Percentiles rank a stretch among this genome's conserved stretches.
Conservation (phyloP, 2,329 filamentous ascomycete species). For the Elsinoe australis region DNA sequence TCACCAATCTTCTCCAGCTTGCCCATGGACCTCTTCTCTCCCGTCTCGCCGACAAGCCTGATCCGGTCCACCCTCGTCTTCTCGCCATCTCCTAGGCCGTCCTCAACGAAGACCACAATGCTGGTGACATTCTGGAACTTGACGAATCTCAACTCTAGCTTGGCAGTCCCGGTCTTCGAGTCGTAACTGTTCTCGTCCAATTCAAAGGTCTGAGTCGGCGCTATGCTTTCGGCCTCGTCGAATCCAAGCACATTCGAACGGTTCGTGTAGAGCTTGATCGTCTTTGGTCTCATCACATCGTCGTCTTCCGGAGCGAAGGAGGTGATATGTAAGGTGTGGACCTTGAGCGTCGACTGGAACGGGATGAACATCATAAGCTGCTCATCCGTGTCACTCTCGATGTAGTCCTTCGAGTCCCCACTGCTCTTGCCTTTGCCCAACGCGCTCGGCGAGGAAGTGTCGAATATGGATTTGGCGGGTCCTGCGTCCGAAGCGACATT, state of each 20-base stretch:
- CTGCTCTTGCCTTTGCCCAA: constrained; percentile 51
- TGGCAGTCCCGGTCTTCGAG: constrained; percentile 42
- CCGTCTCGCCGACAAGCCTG: constrained; percentile 75
- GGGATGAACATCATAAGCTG: constrained; percentile 90
- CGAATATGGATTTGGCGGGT: constrained; percentile 65
- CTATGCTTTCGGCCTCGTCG: constrained; percentile 82
- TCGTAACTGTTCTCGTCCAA: constrained; percentile 71
- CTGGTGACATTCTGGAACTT: constrained; percentile 94
- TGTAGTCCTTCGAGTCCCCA: constrained; percentile 63
- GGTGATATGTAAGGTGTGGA: constrained; percentile 81
- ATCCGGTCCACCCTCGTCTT: constrained; percentile 76
- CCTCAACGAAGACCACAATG: constrained; percentile 78
- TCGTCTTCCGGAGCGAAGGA: constrained; percentile 62
- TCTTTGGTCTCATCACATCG: constrained; percentile 69
- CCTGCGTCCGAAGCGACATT: constrained; percentile 77
- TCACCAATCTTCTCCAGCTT: constrained; percentile 93
- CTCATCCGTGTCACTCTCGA: constrained; percentile 94
- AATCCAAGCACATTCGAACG: constrained; percentile 85
- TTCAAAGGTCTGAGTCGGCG: constrained; percentile 70
- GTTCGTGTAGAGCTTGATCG: constrained; percentile 81
- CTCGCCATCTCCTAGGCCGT: constrained; percentile 72
- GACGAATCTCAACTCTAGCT: constrained; percentile 69
- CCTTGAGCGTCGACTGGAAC: constrained; percentile 79
- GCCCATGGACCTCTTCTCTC: constrained; percentile 86
- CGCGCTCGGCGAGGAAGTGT: constrained; percentile 56